A percentile compares a stretch with the other conserved stretches of the same genome.
phyloP scores from a whole-genome alignment of 2,329 filamentous ascomycete species.

The Geosmithia putterillii region DNA sequence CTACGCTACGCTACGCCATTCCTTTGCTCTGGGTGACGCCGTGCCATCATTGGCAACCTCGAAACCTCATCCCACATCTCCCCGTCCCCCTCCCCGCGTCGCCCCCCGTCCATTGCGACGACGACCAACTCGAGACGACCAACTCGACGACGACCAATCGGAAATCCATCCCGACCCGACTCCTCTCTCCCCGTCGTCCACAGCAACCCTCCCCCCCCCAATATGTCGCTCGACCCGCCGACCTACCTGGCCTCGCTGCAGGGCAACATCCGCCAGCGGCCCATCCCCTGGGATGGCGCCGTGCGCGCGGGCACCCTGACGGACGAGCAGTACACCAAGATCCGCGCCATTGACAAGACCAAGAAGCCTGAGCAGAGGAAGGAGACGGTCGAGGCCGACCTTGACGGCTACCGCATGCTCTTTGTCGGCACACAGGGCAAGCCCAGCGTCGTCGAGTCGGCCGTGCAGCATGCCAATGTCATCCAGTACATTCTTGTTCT shows the following conservation, averaged over 20 bases:
- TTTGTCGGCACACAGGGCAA: slow-evolving; percentile 66
- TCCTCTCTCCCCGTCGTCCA: neutral
- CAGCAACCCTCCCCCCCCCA: slow-evolving; percentile 13
- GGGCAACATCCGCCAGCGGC: slow-evolving; percentile 91
- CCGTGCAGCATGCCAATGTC: slow-evolving; percentile 77
- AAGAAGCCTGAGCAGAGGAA: slow-evolving; percentile 74
- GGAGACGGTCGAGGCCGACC: slow-evolving; percentile 67
- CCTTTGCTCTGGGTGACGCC: neutral
- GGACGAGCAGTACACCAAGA: slow-evolving; percentile 86
- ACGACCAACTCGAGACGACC: neutral
- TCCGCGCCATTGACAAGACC: slow-evolving; percentile 93
- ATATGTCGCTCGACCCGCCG: slow-evolving; percentile 85
- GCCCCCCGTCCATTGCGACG: neutral
- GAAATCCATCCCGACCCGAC: neutral
- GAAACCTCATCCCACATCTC: neutral
- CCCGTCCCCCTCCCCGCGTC: neutral
- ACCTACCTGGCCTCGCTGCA: slow-evolving; percentile 77
- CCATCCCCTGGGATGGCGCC: slow-evolving; percentile 96
- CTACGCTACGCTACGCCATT: neutral
- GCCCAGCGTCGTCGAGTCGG: slow-evolving; percentile 66
- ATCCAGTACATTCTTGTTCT: slow-evolving; percentile 91
- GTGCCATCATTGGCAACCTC: slow-evolving; percentile 2
- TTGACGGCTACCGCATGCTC: slow-evolving; percentile 67
- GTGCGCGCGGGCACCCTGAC: slow-evolving; percentile 88
- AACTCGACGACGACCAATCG: neutral